These are phyloP conservation scores for Eutrema salsugineum DNA, from an alignment of 441 rosid genomes.

Conservation along the genomic window DNA sequence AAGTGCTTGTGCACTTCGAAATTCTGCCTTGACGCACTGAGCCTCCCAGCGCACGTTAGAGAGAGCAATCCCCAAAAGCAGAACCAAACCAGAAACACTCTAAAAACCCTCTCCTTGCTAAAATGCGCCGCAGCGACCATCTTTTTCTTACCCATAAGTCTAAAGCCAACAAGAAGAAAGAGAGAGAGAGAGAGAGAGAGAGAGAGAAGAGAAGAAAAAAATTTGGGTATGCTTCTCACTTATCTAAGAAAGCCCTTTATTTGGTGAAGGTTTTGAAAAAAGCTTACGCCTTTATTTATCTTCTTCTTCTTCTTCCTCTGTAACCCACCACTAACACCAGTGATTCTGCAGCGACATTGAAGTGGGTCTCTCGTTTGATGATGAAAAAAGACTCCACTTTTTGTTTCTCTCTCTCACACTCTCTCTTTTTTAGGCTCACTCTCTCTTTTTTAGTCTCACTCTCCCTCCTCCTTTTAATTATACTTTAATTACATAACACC, in stretches of 20 bases:
- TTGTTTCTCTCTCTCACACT: constrained; percentile 5
- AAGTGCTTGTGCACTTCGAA: constrained; percentile 77
- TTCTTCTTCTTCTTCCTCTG: constrained; percentile 18
- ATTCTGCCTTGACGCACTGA: constrained; percentile 55
- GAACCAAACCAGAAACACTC: constrained; percentile 29
- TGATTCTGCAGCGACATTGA: constrained; percentile 30
- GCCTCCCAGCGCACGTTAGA: constrained; percentile 49
- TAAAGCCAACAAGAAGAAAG: constrained; percentile 22
- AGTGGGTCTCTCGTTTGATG: constrained; percentile 36
- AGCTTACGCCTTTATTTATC: constrained; percentile 24
- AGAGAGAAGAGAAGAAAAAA: constrained; percentile 18
- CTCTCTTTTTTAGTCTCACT: background rate
- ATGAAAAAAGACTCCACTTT: constrained; percentile 26
- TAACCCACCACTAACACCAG: constrained; percentile 33
- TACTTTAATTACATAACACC: constrained; percentile 12
- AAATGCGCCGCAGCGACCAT: constrained; percentile 28
- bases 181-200: background rate
- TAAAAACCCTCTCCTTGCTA: constrained; percentile 25
- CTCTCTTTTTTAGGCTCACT: background rate
- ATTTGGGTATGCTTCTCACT: constrained; percentile 15
- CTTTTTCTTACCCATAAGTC: background rate
- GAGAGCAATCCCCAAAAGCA: constrained; percentile 47
- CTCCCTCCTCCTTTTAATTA: constrained; percentile 18
- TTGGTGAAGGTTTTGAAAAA: constrained; percentile 13
- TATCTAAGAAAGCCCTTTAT: background rate